Base-by-base conservation (phyloP, 768 basidiomycete genomes). In the Auricularia sp. region DNA sequence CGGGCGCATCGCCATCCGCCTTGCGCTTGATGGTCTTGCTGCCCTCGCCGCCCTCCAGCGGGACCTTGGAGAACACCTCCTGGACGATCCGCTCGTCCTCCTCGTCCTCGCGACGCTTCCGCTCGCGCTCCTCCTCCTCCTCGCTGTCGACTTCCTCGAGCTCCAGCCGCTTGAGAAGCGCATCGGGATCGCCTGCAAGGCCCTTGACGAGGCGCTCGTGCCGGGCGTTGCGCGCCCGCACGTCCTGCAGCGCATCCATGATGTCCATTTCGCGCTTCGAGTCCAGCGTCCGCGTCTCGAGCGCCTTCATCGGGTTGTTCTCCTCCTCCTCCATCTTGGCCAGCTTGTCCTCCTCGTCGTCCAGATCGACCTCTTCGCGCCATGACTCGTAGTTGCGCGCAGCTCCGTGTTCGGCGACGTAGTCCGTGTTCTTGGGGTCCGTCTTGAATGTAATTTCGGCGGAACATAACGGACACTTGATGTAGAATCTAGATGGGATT, bases 381-480 rank as follows among this genome's bases (percentile, higher is more conserved):
- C 95, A 98, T 13, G 94, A 94, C 77, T 99, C 97, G 72, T 98
- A 98, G 74, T 98, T 99, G 3, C 97, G 86, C 3, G 91, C 94
- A 35, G 97, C 97, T 36, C 97, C 97, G 72, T 98, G 96, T 77
- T 99, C 96, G 54, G 92, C 93, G 21, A 81, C 51, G 69, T 96
- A 96, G 73, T 96, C 94, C 0, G 94, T 95, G 73, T 97, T 94
- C 82, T 96, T 96, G 21, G 96, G 96, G 73, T 99, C 96, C 0
- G 97, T 99, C 76, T 98, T 98, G 86, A 99, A 99, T 0, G 97
- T 98, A 69, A 99, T 98, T 74, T 99, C 97, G 8, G 96, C 90
- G 2, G 94, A 97, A 73, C 97, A 99, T 45, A 94, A 77, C 14
- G 94, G 56, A 35, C 56, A 95, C 71, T 96, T 96, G 69, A 61